Evolutionary conservation across 768 basidiomycete species (phyloP).

Genomic region (Phlegmacium glaucopus): DNA sequence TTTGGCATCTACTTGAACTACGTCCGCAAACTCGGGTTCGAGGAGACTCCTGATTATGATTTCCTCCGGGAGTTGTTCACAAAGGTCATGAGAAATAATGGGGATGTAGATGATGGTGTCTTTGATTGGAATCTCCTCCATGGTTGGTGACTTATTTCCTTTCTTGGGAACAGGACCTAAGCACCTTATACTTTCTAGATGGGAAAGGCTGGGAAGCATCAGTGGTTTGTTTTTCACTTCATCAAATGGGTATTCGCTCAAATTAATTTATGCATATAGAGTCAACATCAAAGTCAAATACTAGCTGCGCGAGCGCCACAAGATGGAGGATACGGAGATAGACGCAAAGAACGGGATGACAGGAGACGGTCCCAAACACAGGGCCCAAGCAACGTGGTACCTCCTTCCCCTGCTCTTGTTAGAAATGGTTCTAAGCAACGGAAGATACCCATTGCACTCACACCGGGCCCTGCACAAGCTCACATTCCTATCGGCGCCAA

Average conservation of each 20-base stretch:
- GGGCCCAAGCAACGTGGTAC: constrained; percentile 50
- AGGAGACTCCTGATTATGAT: constrained; percentile 98
- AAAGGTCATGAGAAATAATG: constrained; percentile 89
- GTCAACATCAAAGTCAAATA: constrained; percentile 65
- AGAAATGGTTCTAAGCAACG: constrained; percentile 73
- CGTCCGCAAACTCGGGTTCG: constrained; percentile 97
- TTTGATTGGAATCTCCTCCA: constrained; percentile 98
- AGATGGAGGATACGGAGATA: constrained; percentile 46
- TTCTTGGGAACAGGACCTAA: constrained; percentile 1
- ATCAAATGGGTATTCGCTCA: constrained; percentile 1
- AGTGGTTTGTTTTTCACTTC: constrained; percentile 44
- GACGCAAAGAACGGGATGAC: constrained; percentile 65
- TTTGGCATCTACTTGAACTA: constrained; percentile 99
- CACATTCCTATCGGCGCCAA: constrained; percentile 63
- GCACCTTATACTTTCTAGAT: constrained; percentile 36
- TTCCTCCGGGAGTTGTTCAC: constrained; percentile 93
- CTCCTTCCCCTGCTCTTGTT: constrained; percentile 77
- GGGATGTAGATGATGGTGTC: constrained; percentile 87
- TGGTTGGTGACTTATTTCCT: constrained; percentile 34
- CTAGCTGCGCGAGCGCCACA: constrained; percentile 53
- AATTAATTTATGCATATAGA: constrained; percentile 29
- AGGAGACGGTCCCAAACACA: constrained; percentile 59
- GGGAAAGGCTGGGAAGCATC: constrained; percentile 95
- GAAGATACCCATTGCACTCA: constrained; percentile 56
- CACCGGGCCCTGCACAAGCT: constrained; percentile 66